Base-by-base conservation (phyloP, 805 yeast genomes). In the Metschnikowia reukaufii region DNA sequence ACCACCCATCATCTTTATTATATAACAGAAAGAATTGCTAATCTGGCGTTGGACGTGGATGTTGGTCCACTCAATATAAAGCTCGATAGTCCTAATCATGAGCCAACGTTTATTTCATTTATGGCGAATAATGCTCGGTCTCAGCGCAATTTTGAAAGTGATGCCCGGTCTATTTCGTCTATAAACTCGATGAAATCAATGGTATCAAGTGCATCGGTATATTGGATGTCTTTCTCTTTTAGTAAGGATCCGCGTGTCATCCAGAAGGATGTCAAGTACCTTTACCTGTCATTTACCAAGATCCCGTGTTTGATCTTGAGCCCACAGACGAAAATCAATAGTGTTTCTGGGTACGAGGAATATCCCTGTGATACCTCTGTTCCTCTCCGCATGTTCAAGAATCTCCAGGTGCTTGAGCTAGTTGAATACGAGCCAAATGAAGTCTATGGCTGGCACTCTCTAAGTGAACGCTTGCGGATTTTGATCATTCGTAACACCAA, bases 331-430 rank as follows among this genome's bases (percentile, higher is more conserved):
- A 80, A 80, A 50, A 77, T 84, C 15, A 76, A 72, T 51, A 65
- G 79, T 36, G 82, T 83, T 23, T 74, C 71, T 41, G 82, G 83
- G 2, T 83, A 81, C 60, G 86, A 83, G 56, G 88, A 83, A 58
- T 83, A 78, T 58, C 88, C 88, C 0, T 82, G 84, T 60, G 88
- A 83, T 57, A 81, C 87, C 3, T 76, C 84, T 4, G 83, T 84
- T 7, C 88, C 88, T 2, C 60, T 83, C n/a, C 67, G 66, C 33
- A 71, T 79, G 62, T 83, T 83, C 62, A 82, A 81, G 50, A 83
- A 81, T 57, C 64, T 83, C 39, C 79, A 82, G 40, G 85, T 83
- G 17, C 65, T 83, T 37, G 88, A 83, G 57, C 62, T 83, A 3
- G 68, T 71, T 21, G 85, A 81, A 47, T 68, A 81, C 48, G 86